A percentile compares a stretch with the other conserved stretches of the same genome.
Evolutionary conservation across 1,284 basidiomycete species (phyloP).

Genomic region (Microstroma glucosiphilum): DNA sequence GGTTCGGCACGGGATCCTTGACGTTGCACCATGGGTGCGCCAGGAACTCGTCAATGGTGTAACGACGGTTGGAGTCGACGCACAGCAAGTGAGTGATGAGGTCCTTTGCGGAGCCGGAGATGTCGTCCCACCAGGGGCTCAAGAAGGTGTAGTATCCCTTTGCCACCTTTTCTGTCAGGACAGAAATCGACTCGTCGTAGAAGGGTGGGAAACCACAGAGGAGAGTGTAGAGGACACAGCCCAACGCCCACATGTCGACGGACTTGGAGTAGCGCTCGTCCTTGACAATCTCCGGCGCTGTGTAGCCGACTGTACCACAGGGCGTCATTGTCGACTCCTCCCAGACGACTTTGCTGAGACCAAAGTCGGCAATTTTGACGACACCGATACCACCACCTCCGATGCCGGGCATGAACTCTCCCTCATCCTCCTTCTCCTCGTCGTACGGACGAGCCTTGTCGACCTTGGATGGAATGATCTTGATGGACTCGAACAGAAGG

Average conservation of each 20-base stretch:
- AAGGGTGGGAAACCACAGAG: slow-evolving; percentile 98
- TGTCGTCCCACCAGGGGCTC: slow-evolving; percentile 99
- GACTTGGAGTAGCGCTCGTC: slow-evolving; percentile 97
- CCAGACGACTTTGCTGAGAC: slow-evolving; percentile 96
- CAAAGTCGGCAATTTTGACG: slow-evolving; percentile 99
- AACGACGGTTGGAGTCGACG: slow-evolving; percentile 88
- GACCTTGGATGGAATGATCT: slow-evolving; percentile 78
- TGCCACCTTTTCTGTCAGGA: slow-evolving; percentile 96
- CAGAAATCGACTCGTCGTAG: slow-evolving; percentile 98
- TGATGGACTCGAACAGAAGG: slow-evolving; percentile 86
- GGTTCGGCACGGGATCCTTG: slow-evolving; percentile 40
- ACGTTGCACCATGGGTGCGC: slow-evolving; percentile 88
- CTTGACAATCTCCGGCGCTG: slow-evolving; percentile 98
- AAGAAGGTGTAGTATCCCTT: slow-evolving; percentile 96
- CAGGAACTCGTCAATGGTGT: slow-evolving; percentile 96
- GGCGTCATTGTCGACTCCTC: slow-evolving; percentile 98
- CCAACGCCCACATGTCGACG: slow-evolving; percentile 99
- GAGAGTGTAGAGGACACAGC: slow-evolving; percentile 95
- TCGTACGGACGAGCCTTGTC: slow-evolving; percentile 80
- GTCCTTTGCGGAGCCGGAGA: slow-evolving; percentile 83
- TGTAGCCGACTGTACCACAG: slow-evolving; percentile 98
- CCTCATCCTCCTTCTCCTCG: slow-evolving; percentile 97
- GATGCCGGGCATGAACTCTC: slow-evolving; percentile 81
- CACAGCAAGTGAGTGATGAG: slow-evolving; percentile 90
- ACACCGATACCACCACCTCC: slow-evolving; percentile 95